Base-by-base conservation (phyloP, 208 protist species). In the Leishmania tarentolae region DNA sequence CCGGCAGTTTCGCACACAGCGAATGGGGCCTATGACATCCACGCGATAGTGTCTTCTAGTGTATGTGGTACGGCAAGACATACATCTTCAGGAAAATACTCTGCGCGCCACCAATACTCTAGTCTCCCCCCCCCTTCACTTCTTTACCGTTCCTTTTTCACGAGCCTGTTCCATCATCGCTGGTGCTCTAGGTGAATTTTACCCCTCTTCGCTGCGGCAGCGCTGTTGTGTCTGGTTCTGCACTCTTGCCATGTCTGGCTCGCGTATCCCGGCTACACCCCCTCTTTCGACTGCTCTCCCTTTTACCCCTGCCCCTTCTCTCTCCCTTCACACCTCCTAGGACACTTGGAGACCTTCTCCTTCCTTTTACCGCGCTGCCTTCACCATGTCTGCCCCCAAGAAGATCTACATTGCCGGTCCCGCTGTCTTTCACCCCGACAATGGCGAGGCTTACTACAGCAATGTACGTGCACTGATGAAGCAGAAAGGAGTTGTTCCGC, bases 341-440 rank as follows among this genome's bases (percentile, higher is more conserved):
- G 40, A 31, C 3, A 28, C 21, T 47, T 2, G 7, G 1, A 72
- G 66, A 9, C 8, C 44, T 44, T 47, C 24, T 47, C 68, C 44
- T 53, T 21, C 44, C 8, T 28, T 19, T 31, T 53, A 17, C 44
- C 8, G 11, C 68, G 52, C 40, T 1, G 13, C 44, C 24, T 19
- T 63, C 56, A 3, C 17, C 47, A 77, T 85, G 78, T 50, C 72
- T 37, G 56, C 70, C n/a, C 59, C 81, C 3, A 91, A 89, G 63
- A 89, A 82, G 46, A 92, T 95, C 42, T 97, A 97, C 76, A 97
- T 97, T 80, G 93, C 93, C 9, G 92, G 93, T 15, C 93, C 93
- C 5, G 92, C 89, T 0, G 90, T 97, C 53, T 97, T 97, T 66
- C 80, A 91, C 75, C 28, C 81, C 11, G 93, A 97, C 73, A 76